Evolutionary conservation across 1,284 basidiomycete species (phyloP).

Genomic region (Rugosomyces carneus): DNA sequence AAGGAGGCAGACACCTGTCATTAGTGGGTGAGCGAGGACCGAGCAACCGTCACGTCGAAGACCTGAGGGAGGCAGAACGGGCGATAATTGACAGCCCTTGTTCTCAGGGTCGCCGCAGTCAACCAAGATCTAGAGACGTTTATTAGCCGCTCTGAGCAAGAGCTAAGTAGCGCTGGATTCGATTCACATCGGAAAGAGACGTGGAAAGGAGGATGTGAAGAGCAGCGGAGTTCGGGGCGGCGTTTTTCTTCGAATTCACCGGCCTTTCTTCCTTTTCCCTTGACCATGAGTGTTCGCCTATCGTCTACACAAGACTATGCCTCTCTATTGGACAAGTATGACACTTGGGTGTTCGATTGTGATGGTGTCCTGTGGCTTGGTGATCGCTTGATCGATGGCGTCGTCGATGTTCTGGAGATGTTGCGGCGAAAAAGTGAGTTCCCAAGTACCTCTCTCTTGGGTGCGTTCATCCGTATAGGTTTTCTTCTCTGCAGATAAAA

Average conservation of each 20-base stretch:
- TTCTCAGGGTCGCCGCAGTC: not conserved
- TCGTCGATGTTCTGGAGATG: conserved; percentile 64
- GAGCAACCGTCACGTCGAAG: conserved; percentile 5
- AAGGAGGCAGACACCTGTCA: conserved; percentile 9
- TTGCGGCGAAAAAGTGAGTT: conserved; percentile 60
- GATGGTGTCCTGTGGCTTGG: conserved; percentile 95
- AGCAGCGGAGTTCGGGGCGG: not conserved
- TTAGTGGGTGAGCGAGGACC: conserved; percentile 1
- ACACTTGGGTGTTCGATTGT: conserved; percentile 95
- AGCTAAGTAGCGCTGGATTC: not conserved
- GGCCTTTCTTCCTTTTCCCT: not conserved
- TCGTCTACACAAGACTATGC: conserved; percentile 47
- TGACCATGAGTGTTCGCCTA: conserved; percentile 34
- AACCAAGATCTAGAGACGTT: not conserved
- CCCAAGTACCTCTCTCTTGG: conserved; percentile 1
- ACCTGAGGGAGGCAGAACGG: not conserved
- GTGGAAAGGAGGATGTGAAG: not conserved
- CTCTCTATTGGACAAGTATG: conserved; percentile 67
- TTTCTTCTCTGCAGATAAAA: conserved; percentile 58
- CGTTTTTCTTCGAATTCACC: not conserved
- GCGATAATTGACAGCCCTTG: not conserved
- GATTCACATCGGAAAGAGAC: not conserved
- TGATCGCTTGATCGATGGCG: conserved; percentile 75
- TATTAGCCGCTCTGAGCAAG: not conserved
- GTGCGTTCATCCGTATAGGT: not conserved